These are phyloP conservation scores for Protostelium mycophagum DNA, from an alignment of 78 protist genomes.

Conservation along the genomic window DNA sequence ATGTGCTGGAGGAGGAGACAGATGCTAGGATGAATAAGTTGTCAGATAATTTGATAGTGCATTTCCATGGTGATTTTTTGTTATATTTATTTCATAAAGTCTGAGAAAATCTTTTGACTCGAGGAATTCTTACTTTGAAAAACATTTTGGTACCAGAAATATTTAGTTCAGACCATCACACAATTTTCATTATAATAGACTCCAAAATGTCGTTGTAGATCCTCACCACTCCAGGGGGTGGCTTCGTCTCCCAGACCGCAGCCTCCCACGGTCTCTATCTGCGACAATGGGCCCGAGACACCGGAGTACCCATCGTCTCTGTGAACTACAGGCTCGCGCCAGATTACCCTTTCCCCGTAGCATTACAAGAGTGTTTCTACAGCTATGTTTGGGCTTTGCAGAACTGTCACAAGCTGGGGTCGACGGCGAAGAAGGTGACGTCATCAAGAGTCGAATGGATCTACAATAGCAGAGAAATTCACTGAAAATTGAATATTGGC, in stretches of 20 bases:
- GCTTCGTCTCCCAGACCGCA: not conserved
- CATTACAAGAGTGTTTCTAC: not conserved
- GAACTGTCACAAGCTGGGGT: not conserved
- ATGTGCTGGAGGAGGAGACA: not conserved
- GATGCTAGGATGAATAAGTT: not conserved
- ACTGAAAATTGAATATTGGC: too few relatives aligned
- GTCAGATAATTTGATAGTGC: not conserved
- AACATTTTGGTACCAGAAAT: too few relatives aligned
- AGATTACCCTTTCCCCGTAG: not conserved
- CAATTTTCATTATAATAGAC: too few relatives aligned
- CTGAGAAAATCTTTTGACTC: too few relatives aligned
- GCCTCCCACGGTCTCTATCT: not conserved
- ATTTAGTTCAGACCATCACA: too few relatives aligned
- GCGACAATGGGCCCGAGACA: not conserved
- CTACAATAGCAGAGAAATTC: too few relatives aligned
- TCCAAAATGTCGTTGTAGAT: too few relatives aligned
- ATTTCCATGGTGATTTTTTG: not conserved
- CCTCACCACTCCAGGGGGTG: not conserved
- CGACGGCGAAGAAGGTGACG: not conserved
- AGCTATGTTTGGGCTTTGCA: not conserved
- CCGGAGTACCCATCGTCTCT: not conserved
- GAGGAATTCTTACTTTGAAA: too few relatives aligned
- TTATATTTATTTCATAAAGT: not conserved
- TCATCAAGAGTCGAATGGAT: not conserved
- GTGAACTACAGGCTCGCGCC: not conserved